Base-by-base conservation (phyloP, 2,329 filamentous ascomycete genomes). In the Fusarium nurragi region DNA sequence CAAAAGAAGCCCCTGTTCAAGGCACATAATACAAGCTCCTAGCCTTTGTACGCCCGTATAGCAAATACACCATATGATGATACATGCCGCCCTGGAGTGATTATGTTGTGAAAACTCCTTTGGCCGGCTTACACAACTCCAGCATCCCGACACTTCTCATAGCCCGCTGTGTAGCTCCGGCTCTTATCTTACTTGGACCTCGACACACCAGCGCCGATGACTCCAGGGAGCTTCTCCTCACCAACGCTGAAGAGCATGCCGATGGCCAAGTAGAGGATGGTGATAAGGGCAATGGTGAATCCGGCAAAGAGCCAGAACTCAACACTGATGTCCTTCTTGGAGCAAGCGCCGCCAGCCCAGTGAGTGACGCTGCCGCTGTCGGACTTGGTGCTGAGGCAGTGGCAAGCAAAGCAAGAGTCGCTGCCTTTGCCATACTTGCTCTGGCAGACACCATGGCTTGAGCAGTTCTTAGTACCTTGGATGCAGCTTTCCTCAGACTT, bases 131-230 rank as follows among this genome's bases (percentile, higher is more conserved):
- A 64, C 69, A 64, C 63, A 64, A 57, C 60, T 70, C 56, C 65
- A 62, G 47, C 51, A 64, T 57, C 56, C 54, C 47, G 57, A 60
- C 49, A 59, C 38, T 59, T 54, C 52, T 43, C 59, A 51, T 54
- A 54, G 22, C 30, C 46, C 41, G 25, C 32, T 47, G 43, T 38
- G 18, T 25, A 25, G 53, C 30, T 37, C 9, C 13, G 8, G 8
- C 40, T 47, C 34, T 70, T 18, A 40, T 45, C 45, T 73, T 81
- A 86, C 77, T 89, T 93, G 30, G 88, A 84, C 57, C 88, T 86
- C 66, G 90, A 91, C 34, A 99, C 94, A 65, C 95, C 95, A 44
- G 95, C 95, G n/a, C 93, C 93, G 77, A 99, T 94, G 10, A 99
- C 94, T 70, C 93, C 93, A 0, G 95, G 95, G 65, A 98, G 82